A percentile compares a stretch with the other conserved stretches of the same genome.
phyloP scores from a whole-genome alignment of 331 rosid species.

The Prunus yedoensis region DNA sequence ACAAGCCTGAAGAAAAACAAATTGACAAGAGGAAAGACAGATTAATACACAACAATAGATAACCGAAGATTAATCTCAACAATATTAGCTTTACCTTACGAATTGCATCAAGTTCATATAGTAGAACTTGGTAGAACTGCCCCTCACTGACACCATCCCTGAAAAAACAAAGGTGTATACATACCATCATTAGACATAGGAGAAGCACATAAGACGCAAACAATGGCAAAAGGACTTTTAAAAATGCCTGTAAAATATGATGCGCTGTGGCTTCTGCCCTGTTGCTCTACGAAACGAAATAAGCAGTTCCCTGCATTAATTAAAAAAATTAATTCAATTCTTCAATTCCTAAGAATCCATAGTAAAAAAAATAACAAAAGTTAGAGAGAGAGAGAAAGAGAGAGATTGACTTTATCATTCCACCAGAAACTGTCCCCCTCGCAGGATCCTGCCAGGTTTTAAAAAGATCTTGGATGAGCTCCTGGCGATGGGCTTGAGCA shows the following conservation, averaged over 20 bases:
- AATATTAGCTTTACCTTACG: constrained; percentile 53
- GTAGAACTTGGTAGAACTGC: constrained; percentile 87
- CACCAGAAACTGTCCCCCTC: constrained; percentile 77
- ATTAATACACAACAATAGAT: not conserved
- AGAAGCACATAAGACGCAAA: not conserved
- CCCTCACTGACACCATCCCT: constrained; percentile 99
- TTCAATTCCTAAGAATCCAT: not conserved
- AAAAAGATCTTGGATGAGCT: constrained; percentile 90
- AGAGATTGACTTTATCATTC: constrained; percentile 79
- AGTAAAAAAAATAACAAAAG: not conserved
- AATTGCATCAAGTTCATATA: constrained; percentile 94
- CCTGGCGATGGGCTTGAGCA: constrained; percentile 97
- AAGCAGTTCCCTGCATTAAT: constrained; percentile 70
- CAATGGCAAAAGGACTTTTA: not conserved
- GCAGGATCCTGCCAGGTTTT: constrained; percentile 96
- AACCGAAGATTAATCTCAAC: not conserved
- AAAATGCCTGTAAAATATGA: constrained; percentile 79
- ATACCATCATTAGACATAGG: not conserved
- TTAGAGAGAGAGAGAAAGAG: constrained; percentile 8
- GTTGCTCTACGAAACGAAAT: constrained; percentile 94
- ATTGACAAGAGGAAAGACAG: not conserved
- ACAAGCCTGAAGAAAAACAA: constrained; percentile 59
- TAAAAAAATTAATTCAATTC: not conserved
- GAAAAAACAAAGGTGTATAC: constrained; percentile 13
- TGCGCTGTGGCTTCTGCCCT: constrained; percentile 94